Evolutionary conservation across 768 basidiomycete genomes (phyloP), one percentile per base, ranked within the genome.

Genomic region (Lactifluus subvellereus): DNA sequence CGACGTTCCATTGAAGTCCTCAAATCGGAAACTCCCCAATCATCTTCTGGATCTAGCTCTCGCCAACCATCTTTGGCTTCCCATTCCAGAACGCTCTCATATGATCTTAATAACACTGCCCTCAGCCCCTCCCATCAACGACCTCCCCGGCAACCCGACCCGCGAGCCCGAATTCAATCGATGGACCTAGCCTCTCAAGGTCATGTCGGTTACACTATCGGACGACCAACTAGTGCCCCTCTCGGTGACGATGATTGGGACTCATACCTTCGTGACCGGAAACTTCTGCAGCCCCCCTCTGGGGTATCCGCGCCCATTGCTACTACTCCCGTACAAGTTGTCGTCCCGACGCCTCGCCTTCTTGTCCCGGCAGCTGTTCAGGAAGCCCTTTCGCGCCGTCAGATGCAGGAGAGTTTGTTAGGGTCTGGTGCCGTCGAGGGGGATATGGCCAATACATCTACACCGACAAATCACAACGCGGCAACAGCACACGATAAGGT

Each of bases 211-310:
- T 80, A 82, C 58, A 77, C 84, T 1, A 84, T 88, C 58, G 79
- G 80, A 59, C 80, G 89, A 43, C 88, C 90, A 16, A 86, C 84
- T 0, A 90, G 88, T 68, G 86, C 79, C 6, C 88, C 89, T n/a
- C 74, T 89, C 45, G 82, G 81, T 54, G 84, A 89, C 48, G 79
- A 83, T n/a, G 86, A 89, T 66, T 97, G 94, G 94, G 89, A 95
- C 65, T 75, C 81, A 49, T 96, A 97, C 72, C 81, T 94, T 54
- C 85, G 84, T 50, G 91, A 95, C 54, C 83, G 94, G 59, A 91
- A 88, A 71, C 78, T 97, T 16, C 74, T 94, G 64, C 89, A 91
- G 69, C 91, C 92, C 48, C 91, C 91, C 10, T 81, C 86, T 20
- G 90, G 91, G 7, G 81, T 91, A 49, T 83, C 90, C 16, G 79